Evolutionary conservation across 805 yeast genomes (phyloP), one percentile per base, ranked within the genome.

Genomic region (Candida germanica): DNA sequence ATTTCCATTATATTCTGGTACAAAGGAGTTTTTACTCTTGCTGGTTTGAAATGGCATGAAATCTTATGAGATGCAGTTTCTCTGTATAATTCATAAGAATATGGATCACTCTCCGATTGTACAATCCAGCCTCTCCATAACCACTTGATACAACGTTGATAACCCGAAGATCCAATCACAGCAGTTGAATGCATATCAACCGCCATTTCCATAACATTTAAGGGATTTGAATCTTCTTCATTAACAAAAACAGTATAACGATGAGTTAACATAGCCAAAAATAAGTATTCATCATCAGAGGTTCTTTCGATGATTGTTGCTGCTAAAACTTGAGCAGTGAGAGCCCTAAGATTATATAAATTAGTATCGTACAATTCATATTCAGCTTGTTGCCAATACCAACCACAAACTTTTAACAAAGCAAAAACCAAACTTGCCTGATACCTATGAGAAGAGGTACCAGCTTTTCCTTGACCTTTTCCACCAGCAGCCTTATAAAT

Each of bases 91-190:
- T 77, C 80, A 49, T 83, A 87, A 11, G 79, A 77, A 16, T 75
- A 71, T 5, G 93, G 86, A 52, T 86, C 87, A 10, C 56, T 58
- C 9, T 79, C 75, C 15, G 83, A 75, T 59, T 87, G 95, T 33
- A 84, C 71, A 43, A 87, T 84, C 95, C 95, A 86, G 19, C 96
- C 96, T 38, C 89, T 67, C 96, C 96, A 87, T 32, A 87, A 59
- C 95, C 95, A 87, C 47, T 81, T 79, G 50, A 87, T 73, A 61
- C 95, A 86, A 36, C 95, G 65, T 58, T 87, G 95, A 56, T 78
- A 87, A 0, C 95, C 96, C 6, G 82, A 65, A 0, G 94, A 77
- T 2, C 87, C 80, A 48, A 88, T 85, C 12, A 87, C 80, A 15
- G 73, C 70, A 6, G 89, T 80, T 8, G 84, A 75, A 48, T 87